Conservation (phyloP, 139 green algal species). For the Eudorina sp. region DNA sequence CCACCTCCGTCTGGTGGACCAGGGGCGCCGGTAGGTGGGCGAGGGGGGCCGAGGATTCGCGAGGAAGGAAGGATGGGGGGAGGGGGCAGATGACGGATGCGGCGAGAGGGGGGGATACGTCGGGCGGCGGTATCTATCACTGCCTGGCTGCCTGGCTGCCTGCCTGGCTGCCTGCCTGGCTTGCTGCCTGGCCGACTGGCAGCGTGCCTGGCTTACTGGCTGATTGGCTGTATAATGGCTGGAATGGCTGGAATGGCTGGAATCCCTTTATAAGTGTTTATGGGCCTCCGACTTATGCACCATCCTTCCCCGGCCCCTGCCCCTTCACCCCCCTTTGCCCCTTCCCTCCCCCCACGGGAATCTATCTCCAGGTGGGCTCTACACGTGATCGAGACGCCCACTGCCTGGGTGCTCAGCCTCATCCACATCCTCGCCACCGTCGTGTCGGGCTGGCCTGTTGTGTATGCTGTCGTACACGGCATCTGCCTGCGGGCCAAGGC, state of each 20-base stretch:
- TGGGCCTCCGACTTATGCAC: neutral
- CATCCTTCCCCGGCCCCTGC: neutral
- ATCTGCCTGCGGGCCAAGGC: constrained; percentile 15
- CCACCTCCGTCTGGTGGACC: neutral
- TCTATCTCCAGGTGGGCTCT: constrained; percentile 29
- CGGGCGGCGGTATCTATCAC: neutral
- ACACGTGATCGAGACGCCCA: constrained; percentile 48
- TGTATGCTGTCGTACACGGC: constrained; percentile 30
- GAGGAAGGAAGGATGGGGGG: no score
- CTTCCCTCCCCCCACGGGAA: neutral
- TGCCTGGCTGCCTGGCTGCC: neutral
- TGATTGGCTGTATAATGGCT: no score
- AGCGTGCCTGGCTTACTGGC: no score
- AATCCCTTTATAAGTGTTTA: neutral
- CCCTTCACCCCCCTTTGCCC: neutral
- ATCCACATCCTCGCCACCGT: constrained; percentile 47
- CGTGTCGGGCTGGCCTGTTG: constrained; percentile 30
- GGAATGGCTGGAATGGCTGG: no score
- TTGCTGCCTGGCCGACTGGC: no score
- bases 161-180: neutral
- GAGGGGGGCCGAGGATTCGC: neutral
- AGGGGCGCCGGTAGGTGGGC: constrained; percentile 18
- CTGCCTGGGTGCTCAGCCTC: constrained; percentile 38
- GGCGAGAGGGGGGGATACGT: no score
- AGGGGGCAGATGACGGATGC: no score